phyloP scores from a whole-genome alignment of 1,139 yeast species.

The Nadsonia commutata region DNA sequence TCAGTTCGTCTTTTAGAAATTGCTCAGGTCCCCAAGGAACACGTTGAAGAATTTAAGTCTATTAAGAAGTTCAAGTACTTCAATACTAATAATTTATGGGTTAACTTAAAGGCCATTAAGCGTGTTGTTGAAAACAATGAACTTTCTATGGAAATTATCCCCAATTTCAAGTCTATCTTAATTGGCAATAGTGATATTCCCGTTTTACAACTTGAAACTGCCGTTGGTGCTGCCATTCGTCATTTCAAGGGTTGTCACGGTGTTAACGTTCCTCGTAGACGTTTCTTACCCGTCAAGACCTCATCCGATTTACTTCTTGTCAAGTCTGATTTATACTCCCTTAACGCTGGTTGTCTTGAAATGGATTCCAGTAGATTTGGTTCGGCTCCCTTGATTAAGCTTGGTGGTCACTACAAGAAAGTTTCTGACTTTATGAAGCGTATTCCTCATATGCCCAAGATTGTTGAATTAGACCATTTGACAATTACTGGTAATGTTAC shows the following conservation, averaged over 20 bases:
- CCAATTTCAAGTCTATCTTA: constrained; percentile 74
- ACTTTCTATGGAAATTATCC: constrained; percentile 85
- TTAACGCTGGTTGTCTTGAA: constrained; percentile 83
- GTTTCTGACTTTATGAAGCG: constrained; percentile 82
- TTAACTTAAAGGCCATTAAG: constrained; percentile 85
- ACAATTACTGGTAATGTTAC: constrained; percentile 94
- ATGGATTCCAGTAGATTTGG: constrained; percentile 71
- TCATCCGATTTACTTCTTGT: constrained; percentile 88
- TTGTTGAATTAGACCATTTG: constrained; percentile 89
- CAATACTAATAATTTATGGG: constrained; percentile 97
- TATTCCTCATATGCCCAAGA: constrained; percentile 91
- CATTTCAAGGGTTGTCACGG: constrained; percentile 94
- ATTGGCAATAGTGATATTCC: constrained; percentile 65
- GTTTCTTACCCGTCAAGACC: constrained; percentile 96
- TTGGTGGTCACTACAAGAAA: constrained; percentile 93
- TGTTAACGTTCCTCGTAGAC: constrained; percentile 93
- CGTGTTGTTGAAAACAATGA: constrained; percentile 76
- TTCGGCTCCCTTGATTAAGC: constrained; percentile 89
- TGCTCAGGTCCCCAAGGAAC: constrained; percentile 98
- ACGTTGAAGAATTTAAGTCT: constrained; percentile 93
- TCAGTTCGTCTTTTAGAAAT: constrained; percentile 88
- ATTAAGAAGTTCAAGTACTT: constrained; percentile 96
- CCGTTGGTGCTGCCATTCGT: constrained; percentile 98
- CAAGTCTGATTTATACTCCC: constrained; percentile 84
- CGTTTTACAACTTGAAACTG: constrained; percentile 93